phyloP scores from a whole-genome alignment of 306 rosid species.

The Sindora glabra region DNA sequence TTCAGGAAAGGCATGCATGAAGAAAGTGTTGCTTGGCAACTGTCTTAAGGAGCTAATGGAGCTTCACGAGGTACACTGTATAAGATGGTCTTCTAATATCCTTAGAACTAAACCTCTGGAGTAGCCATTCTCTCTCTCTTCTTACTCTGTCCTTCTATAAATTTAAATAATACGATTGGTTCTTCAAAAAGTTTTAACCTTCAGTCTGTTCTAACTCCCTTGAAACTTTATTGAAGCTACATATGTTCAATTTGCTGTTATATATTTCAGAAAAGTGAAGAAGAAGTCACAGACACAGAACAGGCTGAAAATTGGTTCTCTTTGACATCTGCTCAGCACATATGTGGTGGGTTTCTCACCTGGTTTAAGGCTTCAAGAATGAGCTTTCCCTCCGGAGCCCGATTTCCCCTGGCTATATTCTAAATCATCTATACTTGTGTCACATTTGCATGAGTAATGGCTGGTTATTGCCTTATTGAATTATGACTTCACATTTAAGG shows the following conservation, averaged over 20 bases:
- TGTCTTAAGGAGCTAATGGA: constrained; percentile 99
- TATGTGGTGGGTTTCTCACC: constrained; percentile 69
- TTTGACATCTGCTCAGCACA: constrained; percentile 89
- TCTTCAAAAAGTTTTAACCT: neutral
- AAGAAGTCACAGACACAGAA: constrained; percentile 95
- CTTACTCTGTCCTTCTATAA: neutral
- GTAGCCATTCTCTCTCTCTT: neutral
- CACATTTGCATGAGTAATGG: neutral
- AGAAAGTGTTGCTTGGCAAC: constrained; percentile 91
- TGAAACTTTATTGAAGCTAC: neutral
- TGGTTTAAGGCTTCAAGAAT: constrained; percentile 1
- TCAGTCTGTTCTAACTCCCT: neutral
- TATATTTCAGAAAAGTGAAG: constrained; percentile 81
- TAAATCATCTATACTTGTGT: neutral
- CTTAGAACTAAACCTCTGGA: neutral
- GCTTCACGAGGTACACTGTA: constrained; percentile 83
- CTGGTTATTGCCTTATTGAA: neutral
- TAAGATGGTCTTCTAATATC: neutral
- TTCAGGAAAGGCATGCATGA: constrained; percentile 93
- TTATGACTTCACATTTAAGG: neutral
- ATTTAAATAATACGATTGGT: neutral
- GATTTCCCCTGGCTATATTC: neutral
- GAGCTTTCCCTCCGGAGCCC: constrained; percentile 4
- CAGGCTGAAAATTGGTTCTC: constrained; percentile 99
- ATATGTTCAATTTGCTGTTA: neutral